These are phyloP conservation scores for Rhytidhysteron rufulum DNA, from an alignment of 2,329 filamentous ascomycete species.

Conservation along the genomic window DNA sequence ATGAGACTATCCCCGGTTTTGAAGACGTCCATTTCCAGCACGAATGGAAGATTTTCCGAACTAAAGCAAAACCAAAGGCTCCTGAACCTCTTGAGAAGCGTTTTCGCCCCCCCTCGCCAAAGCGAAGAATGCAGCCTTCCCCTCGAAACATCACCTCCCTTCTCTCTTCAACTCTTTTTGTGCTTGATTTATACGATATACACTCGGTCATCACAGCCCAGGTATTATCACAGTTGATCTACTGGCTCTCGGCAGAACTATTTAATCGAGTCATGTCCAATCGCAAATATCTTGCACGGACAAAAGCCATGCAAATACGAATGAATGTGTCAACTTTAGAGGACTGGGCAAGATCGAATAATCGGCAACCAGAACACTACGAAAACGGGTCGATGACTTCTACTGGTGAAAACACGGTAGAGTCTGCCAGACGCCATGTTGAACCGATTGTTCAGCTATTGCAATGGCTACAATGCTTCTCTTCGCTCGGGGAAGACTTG, in stretches of 20 bases:
- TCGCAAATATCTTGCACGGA: slow-evolving; percentile 86
- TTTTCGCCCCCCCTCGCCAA: slow-evolving; percentile 87
- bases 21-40: slow-evolving; percentile 97
- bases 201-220: slow-evolving; percentile 95
- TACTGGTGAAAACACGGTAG: slow-evolving; percentile 81
- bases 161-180: slow-evolving; percentile 91
- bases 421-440: slow-evolving; percentile 78
- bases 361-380: slow-evolving; percentile 90
- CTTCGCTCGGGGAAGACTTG: slow-evolving; percentile 83
- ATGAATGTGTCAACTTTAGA: slow-evolving; percentile 97
- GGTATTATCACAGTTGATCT: slow-evolving; percentile 86
- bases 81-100: slow-evolving; percentile 85
- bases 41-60: slow-evolving; percentile 96
- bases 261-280: slow-evolving; percentile 99
- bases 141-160: slow-evolving; percentile 94
- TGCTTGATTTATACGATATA: slow-evolving; percentile 97
- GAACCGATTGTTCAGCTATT: slow-evolving; percentile 88
- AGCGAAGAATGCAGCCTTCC: slow-evolving; percentile 84
- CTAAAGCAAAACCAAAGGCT: slow-evolving; percentile 80
- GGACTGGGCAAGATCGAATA: slow-evolving; percentile 93
- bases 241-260: slow-evolving; percentile 93
- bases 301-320: slow-evolving; percentile 98
- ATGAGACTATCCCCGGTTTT: slow-evolving; percentile 96
- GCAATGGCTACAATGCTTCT: slow-evolving; percentile 98
- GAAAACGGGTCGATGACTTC: slow-evolving; percentile 85